Evolutionary conservation across 2,329 filamentous ascomycete genomes (phyloP).

Genomic region (Botrytis hyacinthi): DNA sequence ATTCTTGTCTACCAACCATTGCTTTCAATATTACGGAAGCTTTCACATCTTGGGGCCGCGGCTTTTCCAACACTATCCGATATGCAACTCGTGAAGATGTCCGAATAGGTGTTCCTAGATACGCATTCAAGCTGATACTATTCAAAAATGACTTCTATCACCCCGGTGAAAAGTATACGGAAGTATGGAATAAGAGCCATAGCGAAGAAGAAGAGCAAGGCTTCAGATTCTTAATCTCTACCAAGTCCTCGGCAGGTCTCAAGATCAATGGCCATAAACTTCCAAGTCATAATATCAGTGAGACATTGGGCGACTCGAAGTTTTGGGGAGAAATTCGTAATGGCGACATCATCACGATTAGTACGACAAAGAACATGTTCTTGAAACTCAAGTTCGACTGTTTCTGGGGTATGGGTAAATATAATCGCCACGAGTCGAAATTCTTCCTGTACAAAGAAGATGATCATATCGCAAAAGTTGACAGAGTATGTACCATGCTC

Average conservation of each 20-base stretch:
- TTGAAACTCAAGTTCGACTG: conserved; percentile 37
- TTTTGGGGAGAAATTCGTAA: conserved; percentile 70
- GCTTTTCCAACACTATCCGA: conserved; percentile 63
- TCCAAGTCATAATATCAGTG: conserved; percentile 52
- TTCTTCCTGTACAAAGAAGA: conserved; percentile 20
- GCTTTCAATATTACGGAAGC: conserved; percentile 64
- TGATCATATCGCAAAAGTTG: conserved; percentile 9
- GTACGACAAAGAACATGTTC: conserved; percentile 42
- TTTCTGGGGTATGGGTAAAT: conserved; percentile 35
- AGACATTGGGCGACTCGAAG: conserved; percentile 49
- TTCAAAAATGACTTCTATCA: conserved; percentile 69
- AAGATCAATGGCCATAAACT: conserved; percentile 72
- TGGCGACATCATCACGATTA: conserved; percentile 75
- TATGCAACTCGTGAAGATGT: conserved; percentile 63
- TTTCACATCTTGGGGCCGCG: conserved; percentile 76
- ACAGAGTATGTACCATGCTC: not conserved
- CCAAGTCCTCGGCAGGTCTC: conserved; percentile 74
- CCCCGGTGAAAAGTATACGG: conserved; percentile 36
- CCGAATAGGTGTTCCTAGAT: conserved; percentile 66
- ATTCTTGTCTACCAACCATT: conserved; percentile 63
- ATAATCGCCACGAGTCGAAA: conserved; percentile 27
- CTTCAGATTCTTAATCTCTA: conserved; percentile 68
- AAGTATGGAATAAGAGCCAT: conserved; percentile 23
- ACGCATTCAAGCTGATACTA: conserved; percentile 74
- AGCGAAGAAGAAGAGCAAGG: conserved; percentile 40